These are phyloP conservation scores for Favolaschia claudopus DNA, from an alignment of 768 basidiomycete genomes.

Conservation along the genomic window DNA sequence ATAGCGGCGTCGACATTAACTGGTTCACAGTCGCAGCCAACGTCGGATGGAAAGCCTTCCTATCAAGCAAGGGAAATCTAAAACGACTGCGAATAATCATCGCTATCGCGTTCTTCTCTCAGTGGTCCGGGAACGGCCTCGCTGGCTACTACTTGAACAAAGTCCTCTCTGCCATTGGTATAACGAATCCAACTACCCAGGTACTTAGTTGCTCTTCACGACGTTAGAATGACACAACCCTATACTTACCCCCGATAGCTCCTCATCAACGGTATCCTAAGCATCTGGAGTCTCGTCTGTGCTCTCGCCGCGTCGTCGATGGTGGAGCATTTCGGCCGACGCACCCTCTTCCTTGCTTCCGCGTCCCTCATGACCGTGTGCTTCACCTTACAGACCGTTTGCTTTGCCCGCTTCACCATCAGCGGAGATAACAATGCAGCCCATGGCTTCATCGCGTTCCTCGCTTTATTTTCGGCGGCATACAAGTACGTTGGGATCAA, in stretches of 20 bases:
- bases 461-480: constrained; percentile 81
- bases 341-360: constrained; percentile 73
- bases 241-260: constrained; percentile 52
- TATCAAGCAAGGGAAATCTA: constrained; percentile 73
- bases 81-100: constrained; percentile 80
- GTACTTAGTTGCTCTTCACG: constrained; percentile 37
- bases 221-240: not conserved
- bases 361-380: constrained; percentile 66
- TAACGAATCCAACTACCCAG: constrained; percentile 61
- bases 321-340: constrained; percentile 73
- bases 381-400: constrained; percentile 73
- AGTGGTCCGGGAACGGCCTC: constrained; percentile 88
- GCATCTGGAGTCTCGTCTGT: constrained; percentile 81
- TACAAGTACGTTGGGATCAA: constrained; percentile 71
- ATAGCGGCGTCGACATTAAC: not conserved
- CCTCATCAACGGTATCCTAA: constrained; percentile 86
- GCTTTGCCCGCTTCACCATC: constrained; percentile 63
- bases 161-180: constrained; percentile 74
- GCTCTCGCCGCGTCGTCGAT: constrained; percentile 63
- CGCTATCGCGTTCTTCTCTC: constrained; percentile 83
- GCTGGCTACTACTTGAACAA: constrained; percentile 83
- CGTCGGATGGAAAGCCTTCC: constrained; percentile 74
- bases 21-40: constrained; percentile 52
- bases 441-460: constrained; percentile 81
- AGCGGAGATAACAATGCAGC: constrained; percentile 53